Percentiles rank a stretch among this genome's conserved stretches.
These are phyloP conservation scores for Rhizopogon salebrosus DNA, from an alignment of 768 basidiomycete species.

Conservation along the genomic window DNA sequence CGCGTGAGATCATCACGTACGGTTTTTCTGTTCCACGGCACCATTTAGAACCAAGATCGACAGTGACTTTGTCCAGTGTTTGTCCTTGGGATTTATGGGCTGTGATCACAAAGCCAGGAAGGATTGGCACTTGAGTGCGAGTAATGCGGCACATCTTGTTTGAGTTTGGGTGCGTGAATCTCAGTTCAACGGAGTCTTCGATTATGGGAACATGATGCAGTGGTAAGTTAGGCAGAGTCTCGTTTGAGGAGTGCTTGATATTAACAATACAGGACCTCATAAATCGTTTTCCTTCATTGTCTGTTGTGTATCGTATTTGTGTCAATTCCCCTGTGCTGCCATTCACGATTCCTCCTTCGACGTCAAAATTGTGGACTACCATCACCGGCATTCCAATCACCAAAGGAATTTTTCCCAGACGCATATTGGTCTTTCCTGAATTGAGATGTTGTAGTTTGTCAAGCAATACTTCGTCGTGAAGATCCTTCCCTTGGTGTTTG, in stretches of 20 bases:
- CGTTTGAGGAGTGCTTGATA: constrained; percentile 1
- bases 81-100: background rate
- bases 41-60: background rate
- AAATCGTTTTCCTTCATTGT: constrained; percentile 13
- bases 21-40: constrained; percentile 26
- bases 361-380: constrained; percentile 33
- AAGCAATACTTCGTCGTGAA: constrained; percentile 5
- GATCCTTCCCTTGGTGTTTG: background rate
- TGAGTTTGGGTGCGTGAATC: constrained; percentile 17
- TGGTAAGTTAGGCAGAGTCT: constrained; percentile 15
- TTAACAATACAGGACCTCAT: constrained; percentile 22
- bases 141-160: constrained; percentile 15
- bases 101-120: constrained; percentile 18
- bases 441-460: constrained; percentile 10
- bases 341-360: constrained; percentile 32
- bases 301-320: constrained; percentile 17
- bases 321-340: constrained; percentile 23
- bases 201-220: too few relatives aligned
- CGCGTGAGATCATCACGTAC: constrained; percentile 39
- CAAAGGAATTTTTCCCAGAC: constrained; percentile 20
- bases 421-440: constrained; percentile 19
- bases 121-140: constrained; percentile 30
- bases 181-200: constrained; percentile 15
- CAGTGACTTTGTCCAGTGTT: background rate
- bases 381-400: constrained; percentile 37